Evolutionary conservation across 2,329 filamentous ascomycete genomes (phyloP).

Genomic region (Alternaria rosae): DNA sequence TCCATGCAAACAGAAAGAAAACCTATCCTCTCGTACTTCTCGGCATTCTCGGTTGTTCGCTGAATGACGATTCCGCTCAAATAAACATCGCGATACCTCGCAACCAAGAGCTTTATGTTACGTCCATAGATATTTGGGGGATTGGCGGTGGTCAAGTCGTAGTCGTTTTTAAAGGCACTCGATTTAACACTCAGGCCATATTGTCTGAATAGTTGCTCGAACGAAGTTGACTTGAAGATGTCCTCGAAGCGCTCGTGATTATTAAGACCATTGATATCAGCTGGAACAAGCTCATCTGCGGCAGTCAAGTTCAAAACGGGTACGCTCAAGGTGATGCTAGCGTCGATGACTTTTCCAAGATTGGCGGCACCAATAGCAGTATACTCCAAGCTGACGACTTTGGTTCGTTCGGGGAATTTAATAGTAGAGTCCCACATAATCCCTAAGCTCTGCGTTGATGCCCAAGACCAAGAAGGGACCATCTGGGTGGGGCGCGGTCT

Average conservation of each 20-base stretch:
- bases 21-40: neutral
- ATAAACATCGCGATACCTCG: rapidly evolving
- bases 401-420: rapidly evolving
- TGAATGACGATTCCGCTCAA: neutral
- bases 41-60: neutral
- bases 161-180: too few relatives aligned
- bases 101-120: neutral
- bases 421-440: rapidly evolving
- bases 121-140: neutral
- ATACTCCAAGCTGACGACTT: neutral
- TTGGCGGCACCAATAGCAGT: neutral
- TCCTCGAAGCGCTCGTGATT: too few relatives aligned
- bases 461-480: constrained; percentile 3
- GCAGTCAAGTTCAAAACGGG: neutral
- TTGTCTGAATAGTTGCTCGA: neutral
- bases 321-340: neutral
- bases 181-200: too few relatives aligned
- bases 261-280: too few relatives aligned
- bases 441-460: neutral
- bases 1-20: neutral
- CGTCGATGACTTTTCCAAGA: neutral
- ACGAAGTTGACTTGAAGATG: too few relatives aligned
- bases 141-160: neutral
- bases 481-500: neutral
- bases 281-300: neutral